phyloP scores from a whole-genome alignment of 257 asterid species.

The Asclepias syriaca region DNA sequence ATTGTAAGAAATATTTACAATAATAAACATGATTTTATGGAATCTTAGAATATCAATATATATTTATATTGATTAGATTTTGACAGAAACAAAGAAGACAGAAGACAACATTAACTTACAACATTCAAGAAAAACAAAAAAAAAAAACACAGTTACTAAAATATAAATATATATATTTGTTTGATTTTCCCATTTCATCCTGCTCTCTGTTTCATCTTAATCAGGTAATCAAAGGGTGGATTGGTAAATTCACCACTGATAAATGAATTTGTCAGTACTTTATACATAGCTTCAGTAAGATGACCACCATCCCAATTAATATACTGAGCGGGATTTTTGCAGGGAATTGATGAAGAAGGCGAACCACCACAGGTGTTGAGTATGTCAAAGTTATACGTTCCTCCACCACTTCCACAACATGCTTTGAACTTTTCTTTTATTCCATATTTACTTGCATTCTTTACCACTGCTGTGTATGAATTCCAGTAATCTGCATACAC shows the following conservation, averaged over 20 bases:
- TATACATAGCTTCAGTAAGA: constrained; percentile 82
- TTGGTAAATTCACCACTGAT: constrained; percentile 38
- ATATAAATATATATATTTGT: too few species aligned
- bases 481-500: constrained; percentile 62
- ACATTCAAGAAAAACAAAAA: too few species aligned
- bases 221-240: constrained; percentile 49
- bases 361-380: constrained; percentile 72
- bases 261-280: constrained; percentile 43
- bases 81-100: too few species aligned
- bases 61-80: too few species aligned
- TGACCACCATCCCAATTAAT: constrained; percentile 95
- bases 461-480: constrained; percentile 40
- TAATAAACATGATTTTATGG: too few species aligned
- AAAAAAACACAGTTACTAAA: too few species aligned
- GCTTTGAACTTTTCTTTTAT: constrained; percentile 49
- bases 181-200: constrained; percentile 7
- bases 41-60: too few species aligned
- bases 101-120: too few species aligned
- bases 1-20: too few species aligned
- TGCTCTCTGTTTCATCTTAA: constrained; percentile 30
- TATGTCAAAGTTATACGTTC: constrained; percentile 46
- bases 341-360: constrained; percentile 33
- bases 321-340: constrained; percentile 52
- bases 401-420: constrained; percentile 69
- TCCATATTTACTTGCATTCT: constrained; percentile 38